These are phyloP conservation scores for Allium fistulosum DNA, from an alignment of 106 monocot genomes.

Conservation along the genomic window DNA sequence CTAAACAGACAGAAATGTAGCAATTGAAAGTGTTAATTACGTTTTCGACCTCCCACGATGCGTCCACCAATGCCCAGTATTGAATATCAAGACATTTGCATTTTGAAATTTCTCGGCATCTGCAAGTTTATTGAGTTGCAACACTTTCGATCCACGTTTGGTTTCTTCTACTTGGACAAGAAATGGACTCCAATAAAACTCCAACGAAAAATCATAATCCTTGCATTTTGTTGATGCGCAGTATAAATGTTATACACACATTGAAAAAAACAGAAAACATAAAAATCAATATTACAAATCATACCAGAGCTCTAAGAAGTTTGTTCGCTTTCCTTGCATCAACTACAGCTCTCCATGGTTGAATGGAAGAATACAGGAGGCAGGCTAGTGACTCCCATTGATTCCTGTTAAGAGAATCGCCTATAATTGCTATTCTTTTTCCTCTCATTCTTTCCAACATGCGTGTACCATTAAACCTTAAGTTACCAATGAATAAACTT, in stretches of 20 bases:
- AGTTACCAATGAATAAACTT: neutral
- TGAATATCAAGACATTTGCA: constrained; percentile 20
- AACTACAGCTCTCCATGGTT: constrained; percentile 13
- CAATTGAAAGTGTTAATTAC: neutral
- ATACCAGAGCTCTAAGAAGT: constrained; percentile 22
- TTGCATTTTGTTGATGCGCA: neutral
- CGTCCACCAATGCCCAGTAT: constrained; percentile 36
- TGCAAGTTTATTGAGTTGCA: constrained; percentile 31
- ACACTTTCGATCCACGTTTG: constrained; percentile 12
- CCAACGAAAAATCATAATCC: constrained; percentile 44
- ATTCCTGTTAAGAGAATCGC: constrained; percentile 62
- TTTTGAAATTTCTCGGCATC: neutral
- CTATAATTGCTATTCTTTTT: constrained; percentile 45
- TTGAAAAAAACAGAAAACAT: neutral
- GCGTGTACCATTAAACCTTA: constrained; percentile 28
- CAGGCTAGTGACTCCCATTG: constrained; percentile 73
- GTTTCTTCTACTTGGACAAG: constrained; percentile 20
- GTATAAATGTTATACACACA: neutral
- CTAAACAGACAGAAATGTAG: neutral
- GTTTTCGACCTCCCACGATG: constrained; percentile 19
- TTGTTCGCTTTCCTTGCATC: neutral
- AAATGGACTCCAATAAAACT: constrained; percentile 57
- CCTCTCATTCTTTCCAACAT: constrained; percentile 50
- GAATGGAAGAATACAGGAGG: constrained; percentile 25
- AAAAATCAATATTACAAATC: neutral